A percentile compares a stretch with the other conserved stretches of the same genome.
These are phyloP conservation scores for Rubroboletus satanas DNA, from an alignment of 768 basidiomycete species.

Conservation along the genomic window DNA sequence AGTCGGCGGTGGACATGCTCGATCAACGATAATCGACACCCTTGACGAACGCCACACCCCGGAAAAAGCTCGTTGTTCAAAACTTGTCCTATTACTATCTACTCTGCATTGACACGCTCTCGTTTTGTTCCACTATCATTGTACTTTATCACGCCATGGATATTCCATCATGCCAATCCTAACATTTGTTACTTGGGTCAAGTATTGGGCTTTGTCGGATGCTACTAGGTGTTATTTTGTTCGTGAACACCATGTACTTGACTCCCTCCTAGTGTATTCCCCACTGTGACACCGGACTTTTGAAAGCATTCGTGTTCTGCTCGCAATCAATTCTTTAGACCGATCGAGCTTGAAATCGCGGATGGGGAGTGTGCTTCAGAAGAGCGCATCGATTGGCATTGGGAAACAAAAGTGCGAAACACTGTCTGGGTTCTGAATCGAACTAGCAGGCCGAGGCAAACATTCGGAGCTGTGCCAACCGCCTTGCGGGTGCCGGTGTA, in stretches of 20 bases:
- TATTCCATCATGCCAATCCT: slow-evolving; percentile 10
- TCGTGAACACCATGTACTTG: slow-evolving; percentile 1
- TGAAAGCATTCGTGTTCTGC: neutral
- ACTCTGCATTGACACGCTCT: neutral
- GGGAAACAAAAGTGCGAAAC: no score
- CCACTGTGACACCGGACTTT: neutral
- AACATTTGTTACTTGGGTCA: neutral
- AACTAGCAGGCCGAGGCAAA: neutral
- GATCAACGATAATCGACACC: slow-evolving; percentile 29
- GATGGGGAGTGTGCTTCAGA: neutral
- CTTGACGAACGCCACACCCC: neutral
- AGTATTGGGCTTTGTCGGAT: slow-evolving; percentile 2
- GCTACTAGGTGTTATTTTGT: slow-evolving; percentile 1
- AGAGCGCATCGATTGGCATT: no score
- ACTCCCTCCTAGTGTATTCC: neutral
- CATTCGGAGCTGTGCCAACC: neutral
- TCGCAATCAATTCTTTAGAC: neutral
- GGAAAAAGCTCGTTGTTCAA: neutral
- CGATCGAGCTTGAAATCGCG: neutral
- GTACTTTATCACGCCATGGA: slow-evolving; percentile 16
- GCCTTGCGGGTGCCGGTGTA: neutral
- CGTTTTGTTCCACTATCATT: slow-evolving; percentile 8
- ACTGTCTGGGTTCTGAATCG: neutral
- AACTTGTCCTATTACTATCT: neutral
- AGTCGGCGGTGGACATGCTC: slow-evolving; percentile 57